A percentile compares a stretch with the other conserved stretches of the same genome.
Conservation (phyloP, 2,329 filamentous ascomycete genomes). For the Waltergamsia citrina region DNA sequence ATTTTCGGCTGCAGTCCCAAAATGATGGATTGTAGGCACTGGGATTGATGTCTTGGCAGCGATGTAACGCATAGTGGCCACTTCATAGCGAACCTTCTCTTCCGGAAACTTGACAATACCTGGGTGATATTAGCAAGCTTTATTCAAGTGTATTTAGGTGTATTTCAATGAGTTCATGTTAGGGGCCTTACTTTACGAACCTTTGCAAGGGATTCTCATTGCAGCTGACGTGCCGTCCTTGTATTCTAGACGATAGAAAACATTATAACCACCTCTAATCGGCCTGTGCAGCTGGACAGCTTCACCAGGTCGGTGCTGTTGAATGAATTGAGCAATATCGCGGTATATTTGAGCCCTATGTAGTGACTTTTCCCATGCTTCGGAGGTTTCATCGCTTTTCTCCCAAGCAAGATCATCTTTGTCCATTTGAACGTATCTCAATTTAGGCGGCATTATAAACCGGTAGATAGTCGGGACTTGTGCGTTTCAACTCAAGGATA, state of each 20-base stretch:
- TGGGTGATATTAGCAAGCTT: constrained; percentile 5
- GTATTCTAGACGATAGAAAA: constrained; percentile 19
- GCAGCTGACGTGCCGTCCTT: constrained; percentile 18
- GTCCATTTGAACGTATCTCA: constrained; percentile 11
- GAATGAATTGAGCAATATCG: constrained; percentile 12
- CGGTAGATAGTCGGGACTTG: too few relatives aligned
- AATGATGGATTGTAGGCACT: constrained; percentile 20
- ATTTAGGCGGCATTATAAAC: constrained; percentile 16
- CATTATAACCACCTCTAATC: constrained; percentile 18
- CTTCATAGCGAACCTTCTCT: constrained; percentile 25
- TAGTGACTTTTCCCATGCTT: constrained; percentile 14
- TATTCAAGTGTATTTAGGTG: too few relatives aligned
- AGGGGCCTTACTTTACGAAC: too few relatives aligned
- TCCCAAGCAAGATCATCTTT: constrained; percentile 18
- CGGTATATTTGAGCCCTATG: constrained; percentile 9
- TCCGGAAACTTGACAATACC: constrained; percentile 17
- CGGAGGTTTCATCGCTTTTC: constrained; percentile 12
- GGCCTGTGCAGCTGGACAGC: constrained; percentile 11
- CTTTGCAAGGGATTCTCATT: constrained; percentile 17
- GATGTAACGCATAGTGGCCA: constrained; percentile 21
- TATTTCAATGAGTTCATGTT: too few relatives aligned
- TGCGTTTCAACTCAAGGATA: too few relatives aligned
- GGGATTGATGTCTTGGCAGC: constrained; percentile 21
- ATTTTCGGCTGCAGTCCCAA: constrained; percentile 18
- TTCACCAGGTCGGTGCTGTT: constrained; percentile 13